Evolutionary conservation across 345 rosid genomes (phyloP).

Genomic region (Eucalyptus pauciflora): DNA sequence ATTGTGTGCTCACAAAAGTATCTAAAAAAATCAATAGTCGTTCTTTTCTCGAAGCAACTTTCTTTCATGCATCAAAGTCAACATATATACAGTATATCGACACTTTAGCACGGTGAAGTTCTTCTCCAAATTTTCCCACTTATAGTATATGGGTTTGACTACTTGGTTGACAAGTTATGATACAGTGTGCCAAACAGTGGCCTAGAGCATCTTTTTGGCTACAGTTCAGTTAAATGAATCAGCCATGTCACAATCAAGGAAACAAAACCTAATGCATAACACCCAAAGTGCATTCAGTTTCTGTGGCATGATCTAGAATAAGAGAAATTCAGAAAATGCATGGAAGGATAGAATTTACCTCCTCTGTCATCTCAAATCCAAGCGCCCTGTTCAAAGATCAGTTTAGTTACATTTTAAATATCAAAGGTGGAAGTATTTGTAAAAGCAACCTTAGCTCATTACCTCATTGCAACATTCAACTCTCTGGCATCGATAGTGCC

Average conservation of each 20-base stretch:
- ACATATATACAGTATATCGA: background rate
- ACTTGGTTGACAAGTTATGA: background rate
- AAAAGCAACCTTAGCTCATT: background rate
- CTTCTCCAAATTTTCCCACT: background rate
- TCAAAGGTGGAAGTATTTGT: background rate
- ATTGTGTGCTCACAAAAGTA: background rate
- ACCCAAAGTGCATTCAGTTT: background rate
- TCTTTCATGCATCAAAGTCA: background rate
- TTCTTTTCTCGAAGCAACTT: background rate
- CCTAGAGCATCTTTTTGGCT: background rate
- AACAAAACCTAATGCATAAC: background rate
- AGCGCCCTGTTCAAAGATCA: conserved; percentile 64
- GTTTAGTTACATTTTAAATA: background rate
- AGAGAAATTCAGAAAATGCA: background rate
- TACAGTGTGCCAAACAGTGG: background rate
- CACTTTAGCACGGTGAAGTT: background rate
- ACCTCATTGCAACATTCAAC: conserved; percentile 99
- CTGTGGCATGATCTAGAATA: background rate
- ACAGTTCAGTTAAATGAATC: background rate
- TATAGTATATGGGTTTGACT: background rate
- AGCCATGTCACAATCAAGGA: background rate
- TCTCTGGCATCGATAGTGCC: conserved; percentile 96
- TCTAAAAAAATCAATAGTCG: background rate
- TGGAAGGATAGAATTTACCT: conserved; percentile 31
- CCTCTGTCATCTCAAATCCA: conserved; percentile 91